These are phyloP conservation scores for Mayamaea pseudoterrestris DNA, from an alignment of 108 stramenopile species.

Conservation along the genomic window DNA sequence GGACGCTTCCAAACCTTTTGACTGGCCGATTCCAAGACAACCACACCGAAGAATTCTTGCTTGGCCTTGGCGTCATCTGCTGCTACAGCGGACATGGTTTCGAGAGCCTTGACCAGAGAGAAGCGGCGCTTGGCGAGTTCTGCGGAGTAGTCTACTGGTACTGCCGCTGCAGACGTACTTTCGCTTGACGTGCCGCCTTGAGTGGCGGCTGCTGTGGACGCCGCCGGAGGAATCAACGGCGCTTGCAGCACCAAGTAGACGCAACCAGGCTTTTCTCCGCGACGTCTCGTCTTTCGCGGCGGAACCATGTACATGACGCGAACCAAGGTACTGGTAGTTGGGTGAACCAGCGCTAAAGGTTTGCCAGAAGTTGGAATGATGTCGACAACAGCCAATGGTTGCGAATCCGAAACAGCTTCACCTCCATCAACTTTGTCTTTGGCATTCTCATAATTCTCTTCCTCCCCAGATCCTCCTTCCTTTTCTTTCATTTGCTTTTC, in stretches of 20 bases:
- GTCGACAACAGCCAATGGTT: slow-evolving; percentile 2
- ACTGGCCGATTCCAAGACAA: slow-evolving; percentile 20
- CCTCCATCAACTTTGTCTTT: neutral
- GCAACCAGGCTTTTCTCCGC: slow-evolving; percentile 32
- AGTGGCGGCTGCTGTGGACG: neutral
- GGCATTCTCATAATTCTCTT: neutral
- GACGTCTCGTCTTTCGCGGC: slow-evolving; percentile 30
- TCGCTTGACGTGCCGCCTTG: neutral
- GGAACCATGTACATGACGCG: slow-evolving; percentile 38
- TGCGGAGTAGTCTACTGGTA: slow-evolving; percentile 15
- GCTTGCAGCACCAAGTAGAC: slow-evolving; percentile 32
- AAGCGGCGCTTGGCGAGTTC: slow-evolving; percentile 26
- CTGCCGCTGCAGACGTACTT: neutral
- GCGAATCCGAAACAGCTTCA: neutral
- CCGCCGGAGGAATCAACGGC: slow-evolving; percentile 13
- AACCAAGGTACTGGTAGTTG: slow-evolving; percentile 10
- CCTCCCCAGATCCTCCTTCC: neutral
- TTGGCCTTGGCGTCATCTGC: slow-evolving; percentile 10
- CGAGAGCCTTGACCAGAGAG: slow-evolving; percentile 16
- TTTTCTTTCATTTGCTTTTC: slow-evolving; percentile 3
- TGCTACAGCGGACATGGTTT: slow-evolving; percentile 10
- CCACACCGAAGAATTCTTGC: slow-evolving; percentile 13
- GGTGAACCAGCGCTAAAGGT: neutral
- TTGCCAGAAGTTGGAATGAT: neutral
- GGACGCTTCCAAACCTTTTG: slow-evolving; percentile 33